Conservation (phyloP, 805 yeast species). For the Limtongia smithiae region DNA sequence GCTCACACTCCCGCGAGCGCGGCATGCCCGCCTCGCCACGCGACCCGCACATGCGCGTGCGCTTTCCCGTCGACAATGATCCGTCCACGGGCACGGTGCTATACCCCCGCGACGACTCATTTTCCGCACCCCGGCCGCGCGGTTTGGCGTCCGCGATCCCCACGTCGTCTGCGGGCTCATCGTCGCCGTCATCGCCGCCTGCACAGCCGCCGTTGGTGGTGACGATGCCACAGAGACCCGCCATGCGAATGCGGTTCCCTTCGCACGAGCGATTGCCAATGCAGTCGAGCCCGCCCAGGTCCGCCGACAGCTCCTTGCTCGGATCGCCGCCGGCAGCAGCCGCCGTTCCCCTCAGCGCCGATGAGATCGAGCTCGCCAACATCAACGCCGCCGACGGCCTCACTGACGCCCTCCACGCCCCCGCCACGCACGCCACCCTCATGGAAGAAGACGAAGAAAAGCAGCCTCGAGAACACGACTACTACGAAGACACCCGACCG, state of each 20-base stretch:
- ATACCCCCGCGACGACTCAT: slow-evolving; percentile 26
- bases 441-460: slow-evolving; percentile 9
- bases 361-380: too few relatives aligned
- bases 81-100: slow-evolving; percentile 28
- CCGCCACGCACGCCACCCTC: slow-evolving; percentile 1
- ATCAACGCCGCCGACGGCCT: too few relatives aligned
- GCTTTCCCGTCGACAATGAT: slow-evolving; percentile 34
- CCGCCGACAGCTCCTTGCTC: background rate
- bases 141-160: slow-evolving; percentile 1
- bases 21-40: slow-evolving; percentile 25
- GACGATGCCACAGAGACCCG: background rate
- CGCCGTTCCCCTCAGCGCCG: background rate
- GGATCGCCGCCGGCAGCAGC: background rate
- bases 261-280: background rate
- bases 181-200: background rate
- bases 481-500: slow-evolving; percentile 14
- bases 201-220: background rate
- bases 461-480: slow-evolving; percentile 7
- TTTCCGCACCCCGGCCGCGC: background rate
- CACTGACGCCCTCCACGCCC: too few relatives aligned
- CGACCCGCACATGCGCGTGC: slow-evolving; percentile 25
- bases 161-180: background rate
- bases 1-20: slow-evolving; percentile 22
- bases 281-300: too few relatives aligned
- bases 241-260: background rate